Conservation (phyloP, 1,139 yeast species). For the Yamadazyma friedrichii region DNA sequence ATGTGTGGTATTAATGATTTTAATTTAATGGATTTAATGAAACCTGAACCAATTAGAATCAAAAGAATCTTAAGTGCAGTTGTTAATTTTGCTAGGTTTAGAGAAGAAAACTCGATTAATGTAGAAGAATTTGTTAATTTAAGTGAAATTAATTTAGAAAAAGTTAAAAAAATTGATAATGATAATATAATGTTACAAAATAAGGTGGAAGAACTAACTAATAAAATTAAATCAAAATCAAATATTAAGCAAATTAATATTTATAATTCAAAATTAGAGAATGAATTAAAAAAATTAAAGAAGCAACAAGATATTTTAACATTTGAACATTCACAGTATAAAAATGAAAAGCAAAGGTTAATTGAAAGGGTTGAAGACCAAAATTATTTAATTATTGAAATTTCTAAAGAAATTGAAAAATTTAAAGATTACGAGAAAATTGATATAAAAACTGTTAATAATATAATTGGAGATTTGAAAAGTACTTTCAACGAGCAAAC, state of each 20-base stretch:
- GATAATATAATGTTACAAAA: slow-evolving; percentile 42
- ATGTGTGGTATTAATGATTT: slow-evolving; percentile 81
- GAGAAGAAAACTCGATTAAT: slow-evolving; percentile 73
- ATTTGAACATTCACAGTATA: slow-evolving; percentile 66
- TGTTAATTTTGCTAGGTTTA: slow-evolving; percentile 78
- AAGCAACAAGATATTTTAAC: slow-evolving; percentile 62
- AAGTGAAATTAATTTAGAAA: slow-evolving; percentile 51
- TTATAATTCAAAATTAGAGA: slow-evolving; percentile 60
- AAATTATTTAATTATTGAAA: slow-evolving; percentile 51
- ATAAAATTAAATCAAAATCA: slow-evolving; percentile 23
- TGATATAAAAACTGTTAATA: slow-evolving; percentile 56
- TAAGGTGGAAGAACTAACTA: slow-evolving; percentile 41
- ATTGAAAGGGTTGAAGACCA: slow-evolving; percentile 57
- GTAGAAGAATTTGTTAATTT: slow-evolving; percentile 60
- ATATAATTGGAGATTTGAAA: slow-evolving; percentile 56
- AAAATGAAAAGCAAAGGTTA: slow-evolving; percentile 57
- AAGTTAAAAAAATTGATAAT: slow-evolving; percentile 27
- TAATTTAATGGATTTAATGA: slow-evolving; percentile 59
- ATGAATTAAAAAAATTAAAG: slow-evolving; percentile 62
- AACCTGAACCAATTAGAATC: slow-evolving; percentile 68
- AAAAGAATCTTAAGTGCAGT: slow-evolving; percentile 76
- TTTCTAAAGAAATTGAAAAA: slow-evolving; percentile 58
- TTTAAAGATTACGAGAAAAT: slow-evolving; percentile 61
- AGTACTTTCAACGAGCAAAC: slow-evolving; percentile 46
- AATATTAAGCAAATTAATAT: slow-evolving; percentile 48